Percentiles rank a stretch among this genome's conserved stretches.
phyloP scores from a whole-genome alignment of 2,329 filamentous ascomycete genomes.

The Capronia coronata region DNA sequence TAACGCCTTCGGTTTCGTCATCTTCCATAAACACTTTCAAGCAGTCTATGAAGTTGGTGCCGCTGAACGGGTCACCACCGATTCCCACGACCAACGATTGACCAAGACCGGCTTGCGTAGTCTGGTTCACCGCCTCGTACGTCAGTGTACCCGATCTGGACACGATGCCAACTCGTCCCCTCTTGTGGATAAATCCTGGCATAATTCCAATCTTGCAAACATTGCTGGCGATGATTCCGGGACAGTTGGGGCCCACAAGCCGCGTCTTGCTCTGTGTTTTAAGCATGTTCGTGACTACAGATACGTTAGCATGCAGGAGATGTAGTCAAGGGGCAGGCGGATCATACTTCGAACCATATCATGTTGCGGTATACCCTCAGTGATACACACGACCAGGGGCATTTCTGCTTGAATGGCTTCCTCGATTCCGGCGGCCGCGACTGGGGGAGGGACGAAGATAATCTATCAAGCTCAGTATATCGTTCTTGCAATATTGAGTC shows the following conservation, averaged over 20 bases:
- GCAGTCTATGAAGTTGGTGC: conserved; percentile 99
- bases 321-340: too few species aligned
- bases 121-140: conserved; percentile 99
- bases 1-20: conserved; percentile 94
- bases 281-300: conserved; percentile 73
- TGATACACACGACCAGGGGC: conserved; percentile 74
- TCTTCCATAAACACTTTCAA: conserved; percentile 94
- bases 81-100: conserved; percentile 98
- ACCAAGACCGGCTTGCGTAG: conserved; percentile 89
- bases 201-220: conserved; percentile 99
- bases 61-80: conserved; percentile 95
- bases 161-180: conserved; percentile 96
- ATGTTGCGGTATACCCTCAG: conserved; percentile 35
- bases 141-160: conserved; percentile 96
- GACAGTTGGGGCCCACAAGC: conserved; percentile 95
- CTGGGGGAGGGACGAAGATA: conserved; percentile 86
- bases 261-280: conserved; percentile 97
- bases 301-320: neutral
- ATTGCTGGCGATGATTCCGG: conserved; percentile 75
- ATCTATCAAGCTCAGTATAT: conserved; percentile 2
- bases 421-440: conserved; percentile 92
- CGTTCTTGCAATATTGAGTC: neutral
- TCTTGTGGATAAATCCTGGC: conserved; percentile 99
- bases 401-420: conserved; percentile 92
- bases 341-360: conserved; percentile 81